Percentiles rank a stretch among this genome's conserved stretches.
phyloP scores from a whole-genome alignment of 208 protist species.

The Leishmania braziliensis region DNA sequence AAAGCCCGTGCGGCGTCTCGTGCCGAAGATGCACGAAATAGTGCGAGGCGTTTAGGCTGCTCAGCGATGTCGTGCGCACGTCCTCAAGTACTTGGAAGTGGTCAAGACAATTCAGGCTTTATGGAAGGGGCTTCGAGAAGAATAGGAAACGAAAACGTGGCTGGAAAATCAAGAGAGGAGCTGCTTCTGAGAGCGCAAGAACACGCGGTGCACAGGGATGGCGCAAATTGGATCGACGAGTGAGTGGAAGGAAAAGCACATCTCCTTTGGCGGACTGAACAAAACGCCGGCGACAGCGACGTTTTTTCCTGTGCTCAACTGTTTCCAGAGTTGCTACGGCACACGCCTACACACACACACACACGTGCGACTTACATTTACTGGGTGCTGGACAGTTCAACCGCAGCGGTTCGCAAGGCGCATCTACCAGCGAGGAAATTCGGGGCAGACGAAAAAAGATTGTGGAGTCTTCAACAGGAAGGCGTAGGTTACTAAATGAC shows the following conservation, averaged over 20 bases:
- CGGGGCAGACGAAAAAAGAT: not conserved
- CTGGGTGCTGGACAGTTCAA: not conserved
- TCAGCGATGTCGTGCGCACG: slow-evolving; percentile 2
- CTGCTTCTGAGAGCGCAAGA: not conserved
- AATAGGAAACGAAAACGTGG: slow-evolving; percentile 4
- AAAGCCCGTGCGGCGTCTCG: not conserved
- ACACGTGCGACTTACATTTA: not conserved
- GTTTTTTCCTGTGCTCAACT: not conserved
- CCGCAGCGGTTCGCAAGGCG: not conserved
- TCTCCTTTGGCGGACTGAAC: not conserved
- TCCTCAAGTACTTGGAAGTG: not conserved
- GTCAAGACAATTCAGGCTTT: slow-evolving; percentile 1
- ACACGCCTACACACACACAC: not conserved
- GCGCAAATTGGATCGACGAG: not conserved
- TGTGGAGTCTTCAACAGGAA: not conserved
- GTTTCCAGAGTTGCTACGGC: not conserved
- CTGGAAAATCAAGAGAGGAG: slow-evolving; percentile 4
- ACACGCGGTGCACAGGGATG: not conserved
- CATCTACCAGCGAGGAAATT: not conserved
- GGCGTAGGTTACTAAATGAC: not conserved
- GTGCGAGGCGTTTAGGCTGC: not conserved
- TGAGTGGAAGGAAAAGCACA: not conserved
- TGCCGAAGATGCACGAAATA: not conserved
- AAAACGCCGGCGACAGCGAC: not conserved
- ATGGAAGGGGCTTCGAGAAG: slow-evolving; percentile 14